Conservation (phyloP, 805 yeast genomes). For the Wickerhamiella lipophila region DNA sequence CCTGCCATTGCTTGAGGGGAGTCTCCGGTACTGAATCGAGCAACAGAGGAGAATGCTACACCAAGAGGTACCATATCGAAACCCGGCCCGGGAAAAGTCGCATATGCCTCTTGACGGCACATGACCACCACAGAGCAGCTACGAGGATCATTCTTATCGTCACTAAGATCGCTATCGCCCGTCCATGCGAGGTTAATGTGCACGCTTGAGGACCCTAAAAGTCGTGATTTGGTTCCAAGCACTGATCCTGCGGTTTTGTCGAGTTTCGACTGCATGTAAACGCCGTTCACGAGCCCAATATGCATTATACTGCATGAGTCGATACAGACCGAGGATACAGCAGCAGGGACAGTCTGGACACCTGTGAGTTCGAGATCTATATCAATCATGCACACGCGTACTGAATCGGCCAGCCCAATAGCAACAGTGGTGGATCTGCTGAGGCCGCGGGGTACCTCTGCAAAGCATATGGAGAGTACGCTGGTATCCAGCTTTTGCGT, state of each 20-base stretch:
- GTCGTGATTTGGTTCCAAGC: constrained; percentile 52
- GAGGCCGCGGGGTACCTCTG: constrained; percentile 39
- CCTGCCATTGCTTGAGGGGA: constrained; percentile 19
- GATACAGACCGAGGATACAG: constrained; percentile 31
- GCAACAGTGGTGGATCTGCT: constrained; percentile 46
- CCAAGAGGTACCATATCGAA: constrained; percentile 28
- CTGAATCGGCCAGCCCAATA: constrained; percentile 60
- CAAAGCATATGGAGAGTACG: constrained; percentile 27
- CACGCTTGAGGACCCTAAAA: constrained; percentile 60
- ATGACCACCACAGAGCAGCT: constrained; percentile 33
- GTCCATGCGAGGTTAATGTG: constrained; percentile 32
- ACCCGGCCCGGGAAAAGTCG: constrained; percentile 17
- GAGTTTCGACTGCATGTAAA: constrained; percentile 51
- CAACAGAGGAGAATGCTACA: constrained; percentile 27
- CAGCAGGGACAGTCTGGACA: constrained; percentile 53
- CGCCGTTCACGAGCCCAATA: constrained; percentile 75
- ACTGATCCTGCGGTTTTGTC: constrained; percentile 50
- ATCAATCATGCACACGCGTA: constrained; percentile 54
- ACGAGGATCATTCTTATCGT: too few species aligned
- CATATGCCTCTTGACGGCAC: constrained; percentile 45
- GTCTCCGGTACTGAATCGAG: constrained; percentile 2
- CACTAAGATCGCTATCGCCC: constrained; percentile 10
- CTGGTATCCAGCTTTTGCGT: constrained; percentile 35
- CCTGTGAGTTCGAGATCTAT: constrained; percentile 48
- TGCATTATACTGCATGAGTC: constrained; percentile 36